A percentile compares a stretch with the other conserved stretches of the same genome.
Conservation (phyloP, 768 basidiomycete species). For the Phanerochaete carnosa region DNA sequence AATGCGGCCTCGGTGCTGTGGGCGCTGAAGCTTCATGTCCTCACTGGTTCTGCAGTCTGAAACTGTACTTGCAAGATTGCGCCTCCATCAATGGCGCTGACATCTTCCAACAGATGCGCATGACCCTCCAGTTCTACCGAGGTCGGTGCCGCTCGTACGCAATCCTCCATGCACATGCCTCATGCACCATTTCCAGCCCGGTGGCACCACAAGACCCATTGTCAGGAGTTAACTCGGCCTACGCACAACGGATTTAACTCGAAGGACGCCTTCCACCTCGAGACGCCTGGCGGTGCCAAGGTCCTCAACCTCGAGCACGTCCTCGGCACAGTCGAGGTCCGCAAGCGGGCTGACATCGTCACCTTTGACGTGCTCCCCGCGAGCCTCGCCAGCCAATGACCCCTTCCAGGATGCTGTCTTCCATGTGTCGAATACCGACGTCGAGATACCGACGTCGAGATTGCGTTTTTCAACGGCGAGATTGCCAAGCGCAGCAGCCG, state of each 20-base stretch:
- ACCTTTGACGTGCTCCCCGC: constrained; percentile 25
- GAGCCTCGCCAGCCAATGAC: constrained; percentile 24
- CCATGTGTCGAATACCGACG: constrained; percentile 27
- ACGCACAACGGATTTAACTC: constrained; percentile 19
- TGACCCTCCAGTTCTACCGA: constrained; percentile 26
- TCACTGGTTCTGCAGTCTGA: not conserved
- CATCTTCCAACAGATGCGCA: constrained; percentile 28
- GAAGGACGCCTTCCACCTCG: constrained; percentile 26
- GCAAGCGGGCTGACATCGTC: constrained; percentile 29
- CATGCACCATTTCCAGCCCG: constrained; percentile 5
- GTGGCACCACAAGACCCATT: constrained; percentile 18
- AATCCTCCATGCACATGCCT: not conserved
- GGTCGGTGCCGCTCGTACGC: constrained; percentile 11
- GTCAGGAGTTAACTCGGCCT: constrained; percentile 11
- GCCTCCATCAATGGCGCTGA: constrained; percentile 27
- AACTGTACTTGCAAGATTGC: constrained; percentile 13
- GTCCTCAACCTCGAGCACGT: constrained; percentile 20
- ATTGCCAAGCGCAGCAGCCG: constrained; percentile 25
- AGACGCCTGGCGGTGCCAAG: constrained; percentile 29
- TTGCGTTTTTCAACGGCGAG: constrained; percentile 29
- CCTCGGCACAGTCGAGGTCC: constrained; percentile 28
- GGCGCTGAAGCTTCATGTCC: not conserved
- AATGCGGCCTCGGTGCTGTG: constrained; percentile 27
- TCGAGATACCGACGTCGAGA: no score
- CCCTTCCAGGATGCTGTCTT: constrained; percentile 25